phyloP scores from a whole-genome alignment of 768 basidiomycete species.

The Leucosporidium yakuticum region DNA sequence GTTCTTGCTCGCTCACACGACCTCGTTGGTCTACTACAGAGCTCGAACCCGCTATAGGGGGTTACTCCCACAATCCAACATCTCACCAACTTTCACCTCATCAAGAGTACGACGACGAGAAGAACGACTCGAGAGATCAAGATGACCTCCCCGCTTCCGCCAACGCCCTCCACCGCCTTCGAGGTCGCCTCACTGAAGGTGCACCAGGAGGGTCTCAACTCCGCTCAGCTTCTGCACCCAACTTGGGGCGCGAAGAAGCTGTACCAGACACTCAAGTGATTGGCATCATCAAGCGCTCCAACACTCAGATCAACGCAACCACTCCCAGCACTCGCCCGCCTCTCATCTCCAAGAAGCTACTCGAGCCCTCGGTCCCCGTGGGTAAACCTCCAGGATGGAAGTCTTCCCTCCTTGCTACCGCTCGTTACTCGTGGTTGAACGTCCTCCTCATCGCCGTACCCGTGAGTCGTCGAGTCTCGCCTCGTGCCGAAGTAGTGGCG shows the following conservation, averaged over 20 bases:
- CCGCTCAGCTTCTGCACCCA: not conserved
- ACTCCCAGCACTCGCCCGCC: conserved; percentile 4
- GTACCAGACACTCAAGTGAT: not conserved
- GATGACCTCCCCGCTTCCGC: too few species aligned
- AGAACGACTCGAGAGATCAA: too few species aligned
- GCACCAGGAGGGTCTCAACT: not conserved
- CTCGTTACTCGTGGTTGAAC: conserved; percentile 35
- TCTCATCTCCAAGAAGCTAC: conserved; percentile 19
- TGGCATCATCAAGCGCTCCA: not conserved
- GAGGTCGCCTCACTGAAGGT: not conserved
- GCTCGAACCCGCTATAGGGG: conserved; percentile 21
- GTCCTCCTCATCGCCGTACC: conserved; percentile 36
- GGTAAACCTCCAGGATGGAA: conserved; percentile 19
- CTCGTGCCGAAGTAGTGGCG: not conserved
- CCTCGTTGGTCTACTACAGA: not conserved
- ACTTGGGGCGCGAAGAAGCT: not conserved
- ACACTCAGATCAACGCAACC: not conserved
- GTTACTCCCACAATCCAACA: not conserved
- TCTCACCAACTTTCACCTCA: not conserved
- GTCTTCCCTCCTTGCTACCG: conserved; percentile 17
- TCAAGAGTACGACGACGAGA: too few species aligned
- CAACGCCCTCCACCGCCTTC: not conserved
- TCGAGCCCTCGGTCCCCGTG: conserved; percentile 25
- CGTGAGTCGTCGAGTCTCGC: not conserved
- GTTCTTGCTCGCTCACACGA: too few species aligned